phyloP scores from a whole-genome alignment of 2,329 filamentous ascomycete genomes.

The Ploettnerulaceae sp. region DNA sequence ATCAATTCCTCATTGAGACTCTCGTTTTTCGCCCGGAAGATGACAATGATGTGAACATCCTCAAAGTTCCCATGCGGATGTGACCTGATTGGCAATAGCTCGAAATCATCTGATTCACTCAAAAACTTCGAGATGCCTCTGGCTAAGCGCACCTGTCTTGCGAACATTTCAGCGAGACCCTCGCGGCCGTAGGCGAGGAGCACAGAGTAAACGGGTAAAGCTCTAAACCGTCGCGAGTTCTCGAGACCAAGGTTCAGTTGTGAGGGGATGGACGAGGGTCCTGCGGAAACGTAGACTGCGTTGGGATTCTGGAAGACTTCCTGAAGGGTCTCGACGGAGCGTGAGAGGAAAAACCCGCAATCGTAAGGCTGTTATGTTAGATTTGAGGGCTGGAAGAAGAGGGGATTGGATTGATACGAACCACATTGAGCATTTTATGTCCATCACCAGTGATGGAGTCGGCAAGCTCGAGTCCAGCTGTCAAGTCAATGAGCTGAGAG shows the following conservation, averaged over 20 bases:
- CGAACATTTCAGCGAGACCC: slow-evolving; percentile 66
- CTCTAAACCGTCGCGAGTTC: slow-evolving; percentile 86
- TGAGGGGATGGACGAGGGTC: slow-evolving; percentile 55
- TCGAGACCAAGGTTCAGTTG: slow-evolving; percentile 85
- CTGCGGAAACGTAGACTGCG: slow-evolving; percentile 67
- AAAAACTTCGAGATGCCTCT: slow-evolving; percentile 63
- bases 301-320: slow-evolving; percentile 77
- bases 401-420: slow-evolving; percentile 37
- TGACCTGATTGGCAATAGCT: slow-evolving; percentile 51
- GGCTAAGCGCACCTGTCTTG: slow-evolving; percentile 67
- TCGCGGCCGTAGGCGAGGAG: slow-evolving; percentile 67
- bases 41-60: slow-evolving; percentile 54
- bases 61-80: slow-evolving; percentile 28
- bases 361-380: slow-evolving; percentile 62
- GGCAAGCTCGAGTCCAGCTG: slow-evolving; percentile 68
- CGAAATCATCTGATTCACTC: slow-evolving; percentile 55
- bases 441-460: slow-evolving; percentile 84
- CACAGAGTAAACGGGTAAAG: slow-evolving; percentile 81
- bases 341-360: slow-evolving; percentile 82
- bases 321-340: slow-evolving; percentile 52
- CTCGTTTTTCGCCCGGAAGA: slow-evolving; percentile 69
- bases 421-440: slow-evolving; percentile 90
- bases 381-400: background rate
- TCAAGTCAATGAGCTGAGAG: slow-evolving; percentile 43
- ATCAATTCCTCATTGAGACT: slow-evolving; percentile 62